These are phyloP conservation scores for Colletotrichum sp. DNA, from an alignment of 2,329 filamentous ascomycete species.

Conservation along the genomic window DNA sequence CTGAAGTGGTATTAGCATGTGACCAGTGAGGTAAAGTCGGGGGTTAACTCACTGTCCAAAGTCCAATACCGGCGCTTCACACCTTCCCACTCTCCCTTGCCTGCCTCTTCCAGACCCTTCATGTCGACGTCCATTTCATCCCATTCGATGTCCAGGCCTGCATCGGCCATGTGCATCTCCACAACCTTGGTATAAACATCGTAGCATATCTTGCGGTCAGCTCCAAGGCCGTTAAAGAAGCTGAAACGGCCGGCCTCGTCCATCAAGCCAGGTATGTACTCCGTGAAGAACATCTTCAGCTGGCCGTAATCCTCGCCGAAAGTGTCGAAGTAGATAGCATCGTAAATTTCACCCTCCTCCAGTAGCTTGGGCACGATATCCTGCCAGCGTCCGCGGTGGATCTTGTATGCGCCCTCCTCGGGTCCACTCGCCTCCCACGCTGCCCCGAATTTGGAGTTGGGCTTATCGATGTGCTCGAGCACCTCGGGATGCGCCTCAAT, in stretches of 20 bases:
- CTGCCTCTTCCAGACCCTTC: constrained; percentile 65
- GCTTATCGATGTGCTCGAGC: constrained; percentile 63
- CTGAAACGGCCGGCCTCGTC: constrained; percentile 77
- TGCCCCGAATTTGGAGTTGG: constrained; percentile 56
- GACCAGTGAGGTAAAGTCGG: background rate
- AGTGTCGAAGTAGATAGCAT: constrained; percentile 96
- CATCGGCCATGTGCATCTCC: constrained; percentile 89
- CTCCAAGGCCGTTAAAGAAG: constrained; percentile 91
- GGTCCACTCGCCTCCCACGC: constrained; percentile 61
- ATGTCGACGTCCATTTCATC: constrained; percentile 76
- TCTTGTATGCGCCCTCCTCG: constrained; percentile 71
- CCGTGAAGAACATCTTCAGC: constrained; percentile 85
- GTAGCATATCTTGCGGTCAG: constrained; percentile 91
- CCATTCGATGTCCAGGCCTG: constrained; percentile 90
- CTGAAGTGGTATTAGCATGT: constrained; percentile 37
- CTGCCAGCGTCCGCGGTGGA: constrained; percentile 82
- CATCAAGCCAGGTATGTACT: constrained; percentile 82
- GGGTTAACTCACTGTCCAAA: constrained; percentile 64
- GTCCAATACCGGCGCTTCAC: constrained; percentile 91
- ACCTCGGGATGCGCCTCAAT: constrained; percentile 86
- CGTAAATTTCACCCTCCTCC: constrained; percentile 72
- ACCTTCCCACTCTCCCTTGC: constrained; percentile 83
- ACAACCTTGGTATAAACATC: constrained; percentile 94
- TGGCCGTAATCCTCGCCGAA: constrained; percentile 94
- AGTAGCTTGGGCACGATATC: constrained; percentile 75